Evolutionary conservation across 495 filamentous ascomycete genomes (phyloP).

Genomic region (Aspergillus sparsus): DNA sequence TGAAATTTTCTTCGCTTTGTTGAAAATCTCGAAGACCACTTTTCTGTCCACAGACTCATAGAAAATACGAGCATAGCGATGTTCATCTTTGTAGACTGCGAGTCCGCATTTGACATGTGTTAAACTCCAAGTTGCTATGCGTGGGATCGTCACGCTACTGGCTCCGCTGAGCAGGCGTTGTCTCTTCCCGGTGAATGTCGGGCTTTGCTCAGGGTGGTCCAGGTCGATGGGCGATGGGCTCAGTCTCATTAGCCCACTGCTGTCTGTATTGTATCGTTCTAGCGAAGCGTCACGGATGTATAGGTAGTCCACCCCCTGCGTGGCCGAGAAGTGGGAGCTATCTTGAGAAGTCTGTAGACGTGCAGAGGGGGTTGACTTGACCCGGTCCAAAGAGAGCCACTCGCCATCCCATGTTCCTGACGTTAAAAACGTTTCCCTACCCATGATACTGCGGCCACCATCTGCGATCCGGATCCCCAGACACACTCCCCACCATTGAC

Average conservation of each 20-base stretch:
- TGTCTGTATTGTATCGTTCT: background rate
- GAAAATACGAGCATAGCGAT: slow-evolving; percentile 7
- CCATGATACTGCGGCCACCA: background rate
- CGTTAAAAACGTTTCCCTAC: slow-evolving; percentile 5
- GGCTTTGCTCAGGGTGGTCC: background rate
- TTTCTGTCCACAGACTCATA: background rate
- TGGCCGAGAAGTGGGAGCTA: background rate
- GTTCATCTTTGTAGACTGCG: slow-evolving; percentile 9
- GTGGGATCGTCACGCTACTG: background rate
- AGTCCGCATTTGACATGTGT: background rate
- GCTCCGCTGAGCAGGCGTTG: background rate
- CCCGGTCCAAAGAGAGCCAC: background rate
- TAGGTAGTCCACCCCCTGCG: background rate
- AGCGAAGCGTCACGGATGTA: background rate
- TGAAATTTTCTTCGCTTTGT: slow-evolving; percentile 1
- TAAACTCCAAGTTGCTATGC: background rate
- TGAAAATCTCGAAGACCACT: slow-evolving; percentile 5
- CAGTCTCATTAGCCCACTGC: background rate
- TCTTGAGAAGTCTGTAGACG: background rate
- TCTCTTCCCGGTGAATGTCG: background rate
- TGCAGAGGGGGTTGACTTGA: background rate
- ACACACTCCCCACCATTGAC: slow-evolving; percentile 5
- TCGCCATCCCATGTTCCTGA: background rate
- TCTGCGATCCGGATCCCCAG: background rate
- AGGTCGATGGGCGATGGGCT: background rate